Conservation (phyloP, 1,284 basidiomycete genomes). For the Ustilago esculenta region DNA sequence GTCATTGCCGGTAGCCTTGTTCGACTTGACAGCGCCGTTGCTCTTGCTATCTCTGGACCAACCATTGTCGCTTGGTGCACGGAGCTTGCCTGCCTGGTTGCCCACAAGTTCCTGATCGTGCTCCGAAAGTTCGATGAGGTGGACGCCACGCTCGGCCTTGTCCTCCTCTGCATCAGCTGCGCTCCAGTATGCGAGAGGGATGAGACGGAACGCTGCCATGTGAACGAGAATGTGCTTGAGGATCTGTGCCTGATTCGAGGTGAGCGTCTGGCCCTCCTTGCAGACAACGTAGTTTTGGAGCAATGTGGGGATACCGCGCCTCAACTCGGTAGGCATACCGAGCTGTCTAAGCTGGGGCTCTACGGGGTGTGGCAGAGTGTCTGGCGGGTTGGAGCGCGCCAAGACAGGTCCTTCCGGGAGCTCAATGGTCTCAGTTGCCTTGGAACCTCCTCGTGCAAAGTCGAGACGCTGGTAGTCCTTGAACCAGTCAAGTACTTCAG, state of each 20-base stretch:
- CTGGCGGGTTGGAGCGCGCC: conserved; percentile 62
- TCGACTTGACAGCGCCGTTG: conserved; percentile 18
- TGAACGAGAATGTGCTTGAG: conserved; percentile 65
- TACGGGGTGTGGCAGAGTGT: conserved; percentile 92
- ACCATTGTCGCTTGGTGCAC: conserved; percentile 43
- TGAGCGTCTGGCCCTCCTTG: conserved; percentile 81
- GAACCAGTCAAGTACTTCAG: conserved; percentile 95
- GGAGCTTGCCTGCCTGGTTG: conserved; percentile 34
- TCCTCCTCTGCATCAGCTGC: conserved; percentile 49
- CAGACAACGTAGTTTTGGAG: conserved; percentile 80
- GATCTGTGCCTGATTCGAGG: conserved; percentile 72
- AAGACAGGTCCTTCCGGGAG: conserved; percentile 73
- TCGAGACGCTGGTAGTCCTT: conserved; percentile 86
- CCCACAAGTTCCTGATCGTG: conserved; percentile 51
- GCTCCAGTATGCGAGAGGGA: conserved; percentile 65
- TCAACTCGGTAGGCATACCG: conserved; percentile 85
- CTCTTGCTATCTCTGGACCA: conserved; percentile 40
- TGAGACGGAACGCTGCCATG: conserved; percentile 61
- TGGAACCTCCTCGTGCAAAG: conserved; percentile 88
- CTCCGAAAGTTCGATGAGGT: conserved; percentile 43
- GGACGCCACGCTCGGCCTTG: conserved; percentile 47
- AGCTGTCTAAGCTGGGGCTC: conserved; percentile 93
- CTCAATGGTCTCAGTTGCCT: conserved; percentile 78
- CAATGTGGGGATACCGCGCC: conserved; percentile 87
- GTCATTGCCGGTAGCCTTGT: conserved; percentile 20